phyloP scores from a whole-genome alignment of 2,329 filamentous ascomycete genomes.

The Rhynchosporium graminicola region DNA sequence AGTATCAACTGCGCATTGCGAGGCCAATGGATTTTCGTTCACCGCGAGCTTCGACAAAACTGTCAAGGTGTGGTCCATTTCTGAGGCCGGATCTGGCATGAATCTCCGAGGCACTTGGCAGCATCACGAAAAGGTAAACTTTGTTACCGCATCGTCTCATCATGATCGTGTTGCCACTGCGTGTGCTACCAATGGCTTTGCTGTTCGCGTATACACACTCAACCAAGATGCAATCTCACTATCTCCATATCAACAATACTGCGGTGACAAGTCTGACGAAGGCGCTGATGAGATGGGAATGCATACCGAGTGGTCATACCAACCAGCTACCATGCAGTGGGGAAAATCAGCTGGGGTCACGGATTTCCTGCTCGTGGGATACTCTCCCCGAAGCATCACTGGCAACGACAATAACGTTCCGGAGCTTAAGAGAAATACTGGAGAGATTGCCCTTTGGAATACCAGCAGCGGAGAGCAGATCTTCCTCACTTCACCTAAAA shows the following conservation, averaged over 20 bases:
- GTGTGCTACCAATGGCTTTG: slow-evolving; percentile 54
- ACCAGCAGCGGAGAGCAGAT: slow-evolving; percentile 45
- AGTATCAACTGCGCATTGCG: slow-evolving; percentile 59
- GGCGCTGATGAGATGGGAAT: slow-evolving; percentile 31
- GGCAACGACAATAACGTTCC: slow-evolving; percentile 58
- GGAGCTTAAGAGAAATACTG: slow-evolving; percentile 56
- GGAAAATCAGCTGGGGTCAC: slow-evolving; percentile 48
- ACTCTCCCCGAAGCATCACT: slow-evolving; percentile 58
- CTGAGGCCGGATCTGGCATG: slow-evolving; percentile 46
- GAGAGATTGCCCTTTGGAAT: slow-evolving; percentile 63
- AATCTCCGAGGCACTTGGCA: slow-evolving; percentile 52
- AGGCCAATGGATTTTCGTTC: slow-evolving; percentile 49
- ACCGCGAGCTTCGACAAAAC: slow-evolving; percentile 64
- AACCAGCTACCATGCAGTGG: slow-evolving; percentile 65
- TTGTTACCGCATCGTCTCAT: slow-evolving; percentile 53
- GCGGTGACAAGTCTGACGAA: slow-evolving; percentile 32
- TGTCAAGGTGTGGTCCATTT: slow-evolving; percentile 59
- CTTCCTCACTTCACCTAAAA: slow-evolving; percentile 52
- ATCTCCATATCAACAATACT: slow-evolving; percentile 36
- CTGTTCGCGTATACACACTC: slow-evolving; percentile 59
- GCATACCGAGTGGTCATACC: slow-evolving; percentile 58
- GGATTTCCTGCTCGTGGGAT: slow-evolving; percentile 61
- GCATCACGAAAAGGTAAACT: slow-evolving; percentile 62
- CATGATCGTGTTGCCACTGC: slow-evolving; percentile 58
- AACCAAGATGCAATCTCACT: slow-evolving; percentile 41